These are phyloP conservation scores for Phytophthora colocasiae DNA, from an alignment of 352 stramenopile genomes.

Conservation along the genomic window DNA sequence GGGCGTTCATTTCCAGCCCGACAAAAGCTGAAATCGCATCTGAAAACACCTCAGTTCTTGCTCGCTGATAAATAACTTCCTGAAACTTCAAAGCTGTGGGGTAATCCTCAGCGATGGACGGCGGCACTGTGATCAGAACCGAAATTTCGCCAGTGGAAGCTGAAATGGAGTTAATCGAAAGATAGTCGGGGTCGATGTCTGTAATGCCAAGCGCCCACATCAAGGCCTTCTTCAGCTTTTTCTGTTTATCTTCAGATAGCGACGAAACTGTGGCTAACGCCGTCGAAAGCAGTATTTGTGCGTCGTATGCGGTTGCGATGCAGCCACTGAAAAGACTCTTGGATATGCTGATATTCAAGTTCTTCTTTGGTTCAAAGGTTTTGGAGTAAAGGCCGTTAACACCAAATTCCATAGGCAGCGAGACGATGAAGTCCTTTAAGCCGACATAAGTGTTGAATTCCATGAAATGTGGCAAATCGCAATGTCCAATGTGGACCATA, in stretches of 20 bases:
- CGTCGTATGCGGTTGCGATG: conserved; percentile 4
- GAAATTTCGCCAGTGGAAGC: conserved; percentile 1
- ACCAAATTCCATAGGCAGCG: background rate
- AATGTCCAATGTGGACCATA: background rate
- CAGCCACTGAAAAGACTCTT: conserved; percentile 10
- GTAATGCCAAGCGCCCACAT: conserved; percentile 1
- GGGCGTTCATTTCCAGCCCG: too few relatives aligned
- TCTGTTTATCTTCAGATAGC: background rate
- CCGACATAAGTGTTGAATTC: conserved; percentile 3
- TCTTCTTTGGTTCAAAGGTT: too few relatives aligned
- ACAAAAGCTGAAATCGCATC: too few relatives aligned
- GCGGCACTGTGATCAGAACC: background rate
- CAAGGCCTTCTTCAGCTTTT: conserved; percentile 6
- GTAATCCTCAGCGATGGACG: conserved; percentile 5
- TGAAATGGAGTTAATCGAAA: conserved; percentile 2
- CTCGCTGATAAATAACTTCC: too few relatives aligned
- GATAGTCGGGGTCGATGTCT: conserved; percentile 17
- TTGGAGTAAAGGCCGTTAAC: too few relatives aligned
- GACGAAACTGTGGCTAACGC: background rate
- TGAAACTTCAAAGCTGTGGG: background rate
- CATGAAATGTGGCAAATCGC: conserved; percentile 5
- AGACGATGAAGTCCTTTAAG: background rate
- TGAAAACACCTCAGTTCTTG: too few relatives aligned
- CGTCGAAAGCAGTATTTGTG: background rate
- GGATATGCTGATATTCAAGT: too few relatives aligned